Evolutionary conservation across 768 basidiomycete species (phyloP).

Genomic region (Psilocybe cubensis): DNA sequence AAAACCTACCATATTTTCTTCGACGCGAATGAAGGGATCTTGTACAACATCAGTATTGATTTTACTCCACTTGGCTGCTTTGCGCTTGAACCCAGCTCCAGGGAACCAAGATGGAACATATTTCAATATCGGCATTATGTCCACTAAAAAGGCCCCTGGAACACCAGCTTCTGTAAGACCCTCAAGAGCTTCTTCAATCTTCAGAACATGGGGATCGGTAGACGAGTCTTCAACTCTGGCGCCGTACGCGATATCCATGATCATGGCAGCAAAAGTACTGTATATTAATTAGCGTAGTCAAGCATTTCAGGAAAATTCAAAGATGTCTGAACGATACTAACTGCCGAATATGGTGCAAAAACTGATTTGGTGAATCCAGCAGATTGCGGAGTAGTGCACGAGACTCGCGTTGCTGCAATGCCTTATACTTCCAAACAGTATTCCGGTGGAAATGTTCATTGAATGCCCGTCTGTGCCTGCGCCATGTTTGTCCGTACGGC

Average conservation of each 20-base stretch:
- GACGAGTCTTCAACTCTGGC: conserved; percentile 28
- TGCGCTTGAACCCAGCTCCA: conserved; percentile 37
- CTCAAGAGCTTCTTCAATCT: conserved; percentile 30
- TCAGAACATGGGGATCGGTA: conserved; percentile 37
- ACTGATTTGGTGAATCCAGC: conserved; percentile 14
- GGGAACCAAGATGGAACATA: conserved; percentile 44
- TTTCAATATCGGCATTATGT: conserved; percentile 27
- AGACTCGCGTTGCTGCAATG: conserved; percentile 46
- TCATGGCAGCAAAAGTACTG: conserved; percentile 46
- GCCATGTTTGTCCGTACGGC: conserved; percentile 44
- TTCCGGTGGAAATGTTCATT: conserved; percentile 52
- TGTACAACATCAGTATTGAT: conserved; percentile 15
- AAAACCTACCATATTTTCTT: conserved; percentile 20
- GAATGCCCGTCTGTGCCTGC: conserved; percentile 51
- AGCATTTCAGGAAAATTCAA: neutral
- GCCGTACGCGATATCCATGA: conserved; percentile 41
- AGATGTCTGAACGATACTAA: too few species aligned
- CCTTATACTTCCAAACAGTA: conserved; percentile 43
- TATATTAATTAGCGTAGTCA: conserved; percentile 16
- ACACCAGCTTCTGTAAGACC: conserved; percentile 26
- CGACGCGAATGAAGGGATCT: conserved; percentile 21
- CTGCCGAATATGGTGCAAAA: conserved; percentile 22
- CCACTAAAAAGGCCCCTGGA: conserved; percentile 28
- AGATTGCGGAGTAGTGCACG: conserved; percentile 42
- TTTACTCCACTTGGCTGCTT: conserved; percentile 20